These are phyloP conservation scores for Sphenostylis stenocarpa DNA, from an alignment of 306 rosid species.

Conservation along the genomic window DNA sequence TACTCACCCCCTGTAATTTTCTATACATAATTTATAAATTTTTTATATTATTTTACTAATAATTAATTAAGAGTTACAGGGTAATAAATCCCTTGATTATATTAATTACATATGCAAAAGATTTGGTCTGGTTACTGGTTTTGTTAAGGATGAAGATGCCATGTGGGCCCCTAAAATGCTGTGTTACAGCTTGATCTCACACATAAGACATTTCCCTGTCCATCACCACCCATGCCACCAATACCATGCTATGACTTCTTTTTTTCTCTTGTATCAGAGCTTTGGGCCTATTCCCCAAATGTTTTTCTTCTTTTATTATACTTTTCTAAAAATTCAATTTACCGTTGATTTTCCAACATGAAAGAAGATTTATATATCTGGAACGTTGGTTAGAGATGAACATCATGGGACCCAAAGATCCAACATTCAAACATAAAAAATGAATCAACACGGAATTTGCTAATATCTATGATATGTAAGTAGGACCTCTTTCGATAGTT, in stretches of 20 bases:
- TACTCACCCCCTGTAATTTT: background rate
- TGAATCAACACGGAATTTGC: conserved; percentile 10
- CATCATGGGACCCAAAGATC: conserved; percentile 44
- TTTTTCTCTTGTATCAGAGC: background rate
- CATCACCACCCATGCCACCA: background rate
- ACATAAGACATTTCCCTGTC: conserved; percentile 34
- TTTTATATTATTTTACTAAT: background rate
- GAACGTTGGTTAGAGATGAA: conserved; percentile 24
- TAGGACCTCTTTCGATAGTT: conserved; percentile 34
- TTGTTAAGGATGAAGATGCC: conserved; percentile 31
- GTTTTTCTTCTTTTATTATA: background rate
- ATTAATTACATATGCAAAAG: conserved; percentile 8
- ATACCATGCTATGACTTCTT: background rate
- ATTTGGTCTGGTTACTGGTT: conserved; percentile 32
- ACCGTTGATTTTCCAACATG: background rate
- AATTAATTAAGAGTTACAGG: background rate
- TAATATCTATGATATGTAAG: background rate
- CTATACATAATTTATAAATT: background rate
- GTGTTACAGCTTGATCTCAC: conserved; percentile 37
- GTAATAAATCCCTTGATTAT: background rate
- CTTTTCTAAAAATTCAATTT: conserved; percentile 20
- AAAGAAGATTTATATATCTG: conserved; percentile 19
- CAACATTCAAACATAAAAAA: conserved; percentile 29
- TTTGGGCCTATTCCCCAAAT: background rate
- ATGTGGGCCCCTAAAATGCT: conserved; percentile 40